phyloP scores from a whole-genome alignment of 1,284 basidiomycete genomes.

The Irpex sp. region DNA sequence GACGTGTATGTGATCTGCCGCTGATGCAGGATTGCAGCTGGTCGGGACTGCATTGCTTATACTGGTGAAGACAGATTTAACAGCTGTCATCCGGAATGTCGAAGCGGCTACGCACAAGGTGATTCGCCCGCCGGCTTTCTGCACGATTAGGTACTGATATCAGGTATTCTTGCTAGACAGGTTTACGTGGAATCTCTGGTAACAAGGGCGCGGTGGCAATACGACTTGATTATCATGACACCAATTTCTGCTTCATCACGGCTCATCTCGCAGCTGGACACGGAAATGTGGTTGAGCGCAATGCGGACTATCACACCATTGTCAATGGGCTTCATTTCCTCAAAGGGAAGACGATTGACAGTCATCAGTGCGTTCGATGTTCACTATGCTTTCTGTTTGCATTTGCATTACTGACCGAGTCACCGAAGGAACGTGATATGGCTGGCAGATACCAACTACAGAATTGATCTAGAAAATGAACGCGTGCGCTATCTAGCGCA shows the following conservation, averaged over 20 bases:
- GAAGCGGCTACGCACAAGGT: conserved; percentile 92
- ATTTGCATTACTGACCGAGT: not conserved
- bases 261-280: conserved; percentile 96
- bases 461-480: conserved; percentile 83
- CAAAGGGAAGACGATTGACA: conserved; percentile 82
- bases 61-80: conserved; percentile 74
- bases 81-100: conserved; percentile 80
- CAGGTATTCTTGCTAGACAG: conserved; percentile 57
- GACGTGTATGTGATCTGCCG: not conserved
- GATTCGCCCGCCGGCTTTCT: conserved; percentile 9
- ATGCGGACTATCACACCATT: conserved; percentile 91
- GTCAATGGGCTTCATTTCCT: conserved; percentile 78
- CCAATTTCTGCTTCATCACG: conserved; percentile 92
- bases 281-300: conserved; percentile 83
- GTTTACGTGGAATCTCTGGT: conserved; percentile 92
- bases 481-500: conserved; percentile 64
- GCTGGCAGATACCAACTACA: conserved; percentile 95
- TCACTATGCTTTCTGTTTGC: not conserved
- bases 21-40: conserved; percentile 44
- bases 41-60: conserved; percentile 93
- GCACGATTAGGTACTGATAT: not conserved
- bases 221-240: conserved; percentile 86
- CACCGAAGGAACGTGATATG: conserved; percentile 76
- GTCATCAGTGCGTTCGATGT: conserved; percentile 71
- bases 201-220: conserved; percentile 97